phyloP scores from a whole-genome alignment of 495 filamentous ascomycete genomes.

The Penicillium crystallinum region DNA sequence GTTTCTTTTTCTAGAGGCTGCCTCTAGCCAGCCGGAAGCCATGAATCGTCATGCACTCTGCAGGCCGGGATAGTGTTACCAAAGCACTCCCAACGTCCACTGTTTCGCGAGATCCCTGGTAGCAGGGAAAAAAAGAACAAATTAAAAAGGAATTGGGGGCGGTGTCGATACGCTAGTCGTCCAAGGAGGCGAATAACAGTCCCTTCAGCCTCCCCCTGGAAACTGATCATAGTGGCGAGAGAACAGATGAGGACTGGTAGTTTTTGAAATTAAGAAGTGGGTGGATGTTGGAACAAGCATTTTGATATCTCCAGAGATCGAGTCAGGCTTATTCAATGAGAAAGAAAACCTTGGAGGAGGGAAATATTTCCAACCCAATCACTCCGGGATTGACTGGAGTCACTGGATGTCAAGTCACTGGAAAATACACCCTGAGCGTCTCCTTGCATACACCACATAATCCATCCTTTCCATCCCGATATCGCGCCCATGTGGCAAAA shows the following conservation, averaged over 20 bases:
- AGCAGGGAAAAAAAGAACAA: background rate
- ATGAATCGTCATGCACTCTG: constrained; percentile 10
- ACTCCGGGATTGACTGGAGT: background rate
- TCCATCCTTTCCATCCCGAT: constrained; percentile 12
- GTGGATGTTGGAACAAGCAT: constrained; percentile 19
- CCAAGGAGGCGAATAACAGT: background rate
- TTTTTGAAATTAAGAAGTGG: background rate
- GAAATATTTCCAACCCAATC: constrained; percentile 25
- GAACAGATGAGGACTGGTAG: background rate
- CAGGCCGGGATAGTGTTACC: constrained; percentile 19
- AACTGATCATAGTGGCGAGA: background rate
- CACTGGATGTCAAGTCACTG: constrained; percentile 11
- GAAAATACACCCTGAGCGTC: constrained; percentile 21
- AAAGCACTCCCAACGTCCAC: constrained; percentile 9
- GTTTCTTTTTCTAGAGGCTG: constrained; percentile 9
- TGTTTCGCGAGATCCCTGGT: constrained; percentile 3
- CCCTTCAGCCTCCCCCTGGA: background rate
- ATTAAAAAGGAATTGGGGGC: background rate
- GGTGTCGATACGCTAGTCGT: background rate
- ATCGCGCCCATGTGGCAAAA: constrained; percentile 17
- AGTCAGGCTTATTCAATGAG: constrained; percentile 11
- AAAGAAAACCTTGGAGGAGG: constrained; percentile 6
- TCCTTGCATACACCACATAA: constrained; percentile 13
- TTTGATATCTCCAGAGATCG: constrained; percentile 10
- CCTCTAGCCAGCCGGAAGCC: constrained; percentile 15